Conservation (phyloP, 768 basidiomycete species). For the Pleurotus ostreatus region DNA sequence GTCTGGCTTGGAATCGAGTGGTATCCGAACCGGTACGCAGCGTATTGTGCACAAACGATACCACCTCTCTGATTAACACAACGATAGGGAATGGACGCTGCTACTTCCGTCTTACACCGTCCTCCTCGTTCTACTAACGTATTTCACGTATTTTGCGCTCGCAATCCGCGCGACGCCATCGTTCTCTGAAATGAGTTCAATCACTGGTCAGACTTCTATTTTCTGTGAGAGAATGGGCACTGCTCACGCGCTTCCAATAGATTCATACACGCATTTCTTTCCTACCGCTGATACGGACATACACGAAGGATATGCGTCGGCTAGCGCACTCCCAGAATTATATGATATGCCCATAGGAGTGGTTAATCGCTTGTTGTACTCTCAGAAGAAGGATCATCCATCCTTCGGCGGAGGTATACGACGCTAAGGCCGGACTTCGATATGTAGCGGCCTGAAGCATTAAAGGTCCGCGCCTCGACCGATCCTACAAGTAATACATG, state of each 20-base stretch:
- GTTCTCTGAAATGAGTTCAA: slow-evolving; percentile 61
- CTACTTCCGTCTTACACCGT: slow-evolving; percentile 78
- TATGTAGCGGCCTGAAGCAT: no score
- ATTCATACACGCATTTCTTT: slow-evolving; percentile 54
- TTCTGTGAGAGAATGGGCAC: no score
- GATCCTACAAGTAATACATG: no score
- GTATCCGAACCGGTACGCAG: slow-evolving; percentile 82
- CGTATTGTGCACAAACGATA: not conserved
- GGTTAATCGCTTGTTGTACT: slow-evolving; percentile 72
- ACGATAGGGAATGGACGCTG: slow-evolving; percentile 78
- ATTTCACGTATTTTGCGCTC: slow-evolving; percentile 72
- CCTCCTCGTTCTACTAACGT: slow-evolving; percentile 68
- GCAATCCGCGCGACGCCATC: slow-evolving; percentile 68
- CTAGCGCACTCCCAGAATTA: slow-evolving; percentile 53
- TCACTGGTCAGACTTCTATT: slow-evolving; percentile 49
- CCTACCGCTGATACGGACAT: slow-evolving; percentile 31
- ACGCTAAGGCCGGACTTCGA: no score
- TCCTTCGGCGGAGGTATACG: no score
- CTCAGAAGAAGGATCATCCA: slow-evolving; percentile 1
- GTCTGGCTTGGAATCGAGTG: slow-evolving; percentile 65
- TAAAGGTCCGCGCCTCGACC: no score
- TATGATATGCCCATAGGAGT: slow-evolving; percentile 83
- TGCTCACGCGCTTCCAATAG: slow-evolving; percentile 29
- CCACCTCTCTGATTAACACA: not conserved
- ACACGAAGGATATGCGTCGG: slow-evolving; percentile 45